phyloP scores from a whole-genome alignment of 2,329 filamentous ascomycete species.

The Cadophora gregata region DNA sequence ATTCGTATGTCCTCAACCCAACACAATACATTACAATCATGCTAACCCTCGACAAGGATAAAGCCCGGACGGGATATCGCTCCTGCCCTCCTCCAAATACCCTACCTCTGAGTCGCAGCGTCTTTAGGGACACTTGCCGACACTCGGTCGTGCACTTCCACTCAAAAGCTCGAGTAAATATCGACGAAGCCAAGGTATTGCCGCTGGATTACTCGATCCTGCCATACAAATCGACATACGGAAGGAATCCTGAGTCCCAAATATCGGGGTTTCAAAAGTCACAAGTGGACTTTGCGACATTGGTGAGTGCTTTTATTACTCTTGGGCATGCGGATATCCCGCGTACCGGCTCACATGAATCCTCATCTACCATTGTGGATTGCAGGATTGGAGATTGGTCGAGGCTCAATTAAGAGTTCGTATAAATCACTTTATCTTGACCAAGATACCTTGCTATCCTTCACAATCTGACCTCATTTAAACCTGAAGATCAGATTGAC shows the following conservation, averaged over 20 bases:
- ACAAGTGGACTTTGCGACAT: background rate
- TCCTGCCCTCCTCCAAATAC: background rate
- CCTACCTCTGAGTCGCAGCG: background rate
- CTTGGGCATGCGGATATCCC: background rate
- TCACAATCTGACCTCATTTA: no score
- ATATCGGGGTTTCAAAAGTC: background rate
- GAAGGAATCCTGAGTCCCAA: background rate
- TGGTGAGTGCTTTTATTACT: background rate
- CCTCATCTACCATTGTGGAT: background rate
- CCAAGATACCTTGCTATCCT: no score
- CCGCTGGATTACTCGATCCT: background rate
- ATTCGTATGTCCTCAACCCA: slow-evolving; percentile 4
- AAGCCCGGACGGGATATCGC: background rate
- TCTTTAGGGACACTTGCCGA: background rate
- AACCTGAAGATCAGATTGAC: no score
- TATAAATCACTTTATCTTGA: background rate
- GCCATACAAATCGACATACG: background rate
- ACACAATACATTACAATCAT: background rate
- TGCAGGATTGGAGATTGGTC: background rate
- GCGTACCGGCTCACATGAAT: background rate
- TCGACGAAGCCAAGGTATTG: background rate
- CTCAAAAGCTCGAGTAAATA: background rate
- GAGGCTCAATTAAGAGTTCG: background rate
- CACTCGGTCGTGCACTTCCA: background rate
- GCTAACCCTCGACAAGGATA: background rate